Base-by-base conservation (phyloP, 106 monocot species). In the Agapanthus africanus region DNA sequence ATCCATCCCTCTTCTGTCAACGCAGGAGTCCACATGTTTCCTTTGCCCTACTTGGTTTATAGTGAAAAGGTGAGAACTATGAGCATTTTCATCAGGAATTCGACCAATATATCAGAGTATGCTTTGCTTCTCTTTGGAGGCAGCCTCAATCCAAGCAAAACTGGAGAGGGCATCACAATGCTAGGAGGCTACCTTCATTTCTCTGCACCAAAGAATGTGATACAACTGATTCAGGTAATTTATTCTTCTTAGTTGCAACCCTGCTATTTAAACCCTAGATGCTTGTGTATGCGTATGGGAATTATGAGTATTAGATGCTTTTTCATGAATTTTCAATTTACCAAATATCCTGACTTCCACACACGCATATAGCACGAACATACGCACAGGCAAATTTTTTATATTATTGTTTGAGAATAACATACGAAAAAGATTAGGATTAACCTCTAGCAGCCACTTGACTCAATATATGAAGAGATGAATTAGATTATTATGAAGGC, bases 1-100 rank as follows among this genome's bases (percentile, higher is more conserved):
- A 79, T 97, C 44, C 97, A 97, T 80, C 97, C 97, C 6, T 87
- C 97, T 9, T 97, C 97, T 39, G 97, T 97, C 35, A 97, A 97
- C 77, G 84, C 97, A 23, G 84, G 87, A 27, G 74, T 87, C 63
- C 84, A 89, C 66, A 14, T 67, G 0, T 92, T 97, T 63, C 92
- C 97, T 63, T 65, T 97, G 70, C 97, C 92, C 34, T 97, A 87
- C 75, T 78, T 97, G 89, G 89, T 92, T 11, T 97, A 92, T 57
- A 97, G 89, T 34, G 92, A 92, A 60, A 97, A 92, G 73, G 97
- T 97, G 66, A 97, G 92, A 65, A 89, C 92, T 31, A 70, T 84
- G 4, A 86, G 80, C 73, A 90, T 97, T 66, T 97, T 76, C 76
- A 81, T 97, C 37, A 82, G 97, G 54, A 92, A 97, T 72, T 92